Conservation (phyloP, 345 rosid genomes). For the Erodium maritimum region DNA sequence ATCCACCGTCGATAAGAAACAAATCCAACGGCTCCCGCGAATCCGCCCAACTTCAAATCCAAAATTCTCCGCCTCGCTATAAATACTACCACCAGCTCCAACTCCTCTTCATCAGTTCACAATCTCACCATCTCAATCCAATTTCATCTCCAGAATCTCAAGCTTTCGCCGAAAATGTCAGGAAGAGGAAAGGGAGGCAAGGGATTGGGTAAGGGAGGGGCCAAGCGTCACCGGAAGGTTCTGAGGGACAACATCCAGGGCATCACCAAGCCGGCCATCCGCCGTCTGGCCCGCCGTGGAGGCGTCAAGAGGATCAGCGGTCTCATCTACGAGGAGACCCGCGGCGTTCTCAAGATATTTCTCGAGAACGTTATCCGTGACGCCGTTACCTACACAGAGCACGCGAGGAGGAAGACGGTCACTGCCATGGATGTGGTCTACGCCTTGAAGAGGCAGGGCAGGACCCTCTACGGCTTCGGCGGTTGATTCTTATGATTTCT, state of each 20-base stretch:
- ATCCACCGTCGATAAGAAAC: too few species aligned
- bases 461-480: slow-evolving; percentile 32
- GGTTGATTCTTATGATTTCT: slow-evolving; percentile 7
- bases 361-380: slow-evolving; percentile 41
- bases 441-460: slow-evolving; percentile 33
- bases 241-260: slow-evolving; percentile 53
- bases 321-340: slow-evolving; percentile 43
- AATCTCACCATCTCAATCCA: too few species aligned
- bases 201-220: slow-evolving; percentile 55
- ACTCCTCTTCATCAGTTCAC: too few species aligned
- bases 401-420: slow-evolving; percentile 31
- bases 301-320: slow-evolving; percentile 50
- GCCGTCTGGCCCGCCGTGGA: slow-evolving; percentile 41
- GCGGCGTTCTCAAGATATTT: slow-evolving; percentile 46
- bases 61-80: too few species aligned
- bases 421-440: slow-evolving; percentile 39
- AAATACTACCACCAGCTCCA: too few species aligned
- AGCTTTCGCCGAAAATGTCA: slow-evolving; percentile 19
- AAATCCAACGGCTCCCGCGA: too few species aligned
- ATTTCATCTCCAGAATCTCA: too few species aligned
- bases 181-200: slow-evolving; percentile 60
- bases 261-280: slow-evolving; percentile 36
- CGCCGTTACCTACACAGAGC: slow-evolving; percentile 33
- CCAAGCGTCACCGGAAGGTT: slow-evolving; percentile 44
- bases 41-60: too few species aligned